phyloP scores from a whole-genome alignment of 2,329 filamentous ascomycete genomes.

The Calonectria crousiana region DNA sequence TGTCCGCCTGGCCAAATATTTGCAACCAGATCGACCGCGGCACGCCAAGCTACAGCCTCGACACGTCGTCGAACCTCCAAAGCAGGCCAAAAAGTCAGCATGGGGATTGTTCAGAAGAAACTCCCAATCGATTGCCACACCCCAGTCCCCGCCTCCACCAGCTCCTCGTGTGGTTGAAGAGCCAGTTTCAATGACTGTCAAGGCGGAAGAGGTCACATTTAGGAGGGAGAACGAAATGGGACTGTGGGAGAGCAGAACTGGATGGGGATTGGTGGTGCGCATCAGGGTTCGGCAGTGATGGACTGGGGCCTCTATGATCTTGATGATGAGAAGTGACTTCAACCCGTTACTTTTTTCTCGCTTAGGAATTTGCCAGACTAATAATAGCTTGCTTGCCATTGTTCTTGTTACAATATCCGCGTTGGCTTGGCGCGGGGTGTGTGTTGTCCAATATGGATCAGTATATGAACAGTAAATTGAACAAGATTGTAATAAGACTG shows the following conservation, averaged over 20 bases:
- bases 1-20: constrained; percentile 55
- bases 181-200: constrained; percentile 54
- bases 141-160: constrained; percentile 8
- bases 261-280: constrained; percentile 62
- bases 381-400: not conserved
- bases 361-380: not conserved
- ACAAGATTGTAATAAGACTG: not conserved
- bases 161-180: constrained; percentile 29
- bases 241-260: constrained; percentile 62
- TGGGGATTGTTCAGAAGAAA: constrained; percentile 50
- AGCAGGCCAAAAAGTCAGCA: constrained; percentile 49
- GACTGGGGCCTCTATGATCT: not conserved
- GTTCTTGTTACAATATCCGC: not conserved
- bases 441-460: not conserved
- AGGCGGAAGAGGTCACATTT: constrained; percentile 63
- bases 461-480: not conserved
- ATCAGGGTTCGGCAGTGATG: constrained; percentile 45
- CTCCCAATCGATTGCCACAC: constrained; percentile 25
- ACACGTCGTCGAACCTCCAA: constrained; percentile 45
- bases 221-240: constrained; percentile 64
- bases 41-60: constrained; percentile 36
- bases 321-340: not conserved
- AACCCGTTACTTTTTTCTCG: not conserved
- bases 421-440: too few relatives aligned
- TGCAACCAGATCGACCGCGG: constrained; percentile 52